Conservation (phyloP, 768 basidiomycete genomes). For the Agaricus subrufescens region DNA sequence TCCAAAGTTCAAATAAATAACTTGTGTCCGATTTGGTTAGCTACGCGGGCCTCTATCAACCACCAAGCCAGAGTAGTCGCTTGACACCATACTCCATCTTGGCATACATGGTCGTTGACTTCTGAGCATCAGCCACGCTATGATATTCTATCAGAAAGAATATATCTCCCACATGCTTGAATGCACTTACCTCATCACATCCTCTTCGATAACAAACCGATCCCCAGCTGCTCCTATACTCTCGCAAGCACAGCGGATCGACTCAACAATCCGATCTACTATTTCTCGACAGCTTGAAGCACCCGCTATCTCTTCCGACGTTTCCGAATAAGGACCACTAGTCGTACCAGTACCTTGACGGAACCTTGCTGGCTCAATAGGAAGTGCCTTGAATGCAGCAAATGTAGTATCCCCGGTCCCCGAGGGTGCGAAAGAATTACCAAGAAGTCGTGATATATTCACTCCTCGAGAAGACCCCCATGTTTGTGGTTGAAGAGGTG, state of each 20-base stretch:
- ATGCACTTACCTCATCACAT: constrained; percentile 71
- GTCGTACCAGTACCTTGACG: constrained; percentile 43
- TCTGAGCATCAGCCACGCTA: constrained; percentile 79
- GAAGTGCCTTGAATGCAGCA: constrained; percentile 78
- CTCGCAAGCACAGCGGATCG: constrained; percentile 62
- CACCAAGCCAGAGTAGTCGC: constrained; percentile 83
- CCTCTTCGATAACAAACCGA: constrained; percentile 55
- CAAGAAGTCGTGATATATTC: constrained; percentile 31
- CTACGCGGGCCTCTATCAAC: constrained; percentile 28
- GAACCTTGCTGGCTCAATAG: constrained; percentile 57
- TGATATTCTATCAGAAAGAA: not conserved
- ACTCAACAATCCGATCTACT: constrained; percentile 68
- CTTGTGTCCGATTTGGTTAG: too few species aligned
- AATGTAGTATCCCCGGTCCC: constrained; percentile 38
- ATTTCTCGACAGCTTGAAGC: constrained; percentile 74
- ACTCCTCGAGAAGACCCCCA: not conserved
- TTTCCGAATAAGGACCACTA: constrained; percentile 41
- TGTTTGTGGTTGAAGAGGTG: constrained; percentile 8
- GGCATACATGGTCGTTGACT: constrained; percentile 80
- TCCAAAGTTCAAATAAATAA: too few species aligned
- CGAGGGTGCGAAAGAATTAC: constrained; percentile 17
- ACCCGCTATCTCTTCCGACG: constrained; percentile 54
- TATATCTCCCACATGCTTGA: not conserved
- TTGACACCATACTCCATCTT: constrained; percentile 95
- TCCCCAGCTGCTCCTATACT: constrained; percentile 45